Evolutionary conservation across 1,284 basidiomycete species (phyloP).

Genomic region (Malassezia globosa): DNA sequence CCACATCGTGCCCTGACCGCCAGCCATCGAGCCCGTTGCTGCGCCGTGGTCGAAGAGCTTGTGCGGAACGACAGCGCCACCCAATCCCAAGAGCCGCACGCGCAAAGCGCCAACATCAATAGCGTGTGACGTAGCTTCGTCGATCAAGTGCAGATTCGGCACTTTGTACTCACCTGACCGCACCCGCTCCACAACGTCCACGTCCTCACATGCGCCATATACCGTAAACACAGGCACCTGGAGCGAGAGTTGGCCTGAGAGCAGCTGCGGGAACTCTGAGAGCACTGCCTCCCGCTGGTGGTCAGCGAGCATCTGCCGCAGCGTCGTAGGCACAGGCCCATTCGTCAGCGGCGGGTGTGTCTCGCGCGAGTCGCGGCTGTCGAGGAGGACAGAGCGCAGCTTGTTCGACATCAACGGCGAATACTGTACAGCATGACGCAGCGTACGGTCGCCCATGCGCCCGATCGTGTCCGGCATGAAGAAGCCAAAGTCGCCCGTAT

Average conservation of each 20-base stretch:
- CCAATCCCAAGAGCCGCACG: constrained; percentile 81
- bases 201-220: constrained; percentile 95
- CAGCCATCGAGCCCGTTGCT: constrained; percentile 86
- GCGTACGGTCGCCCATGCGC: constrained; percentile 79
- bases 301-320: constrained; percentile 45
- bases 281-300: constrained; percentile 50
- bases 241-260: constrained; percentile 55
- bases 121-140: constrained; percentile 82
- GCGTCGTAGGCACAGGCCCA: constrained; percentile 14
- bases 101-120: constrained; percentile 87
- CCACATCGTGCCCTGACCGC: constrained; percentile 98
- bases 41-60: constrained; percentile 97
- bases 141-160: constrained; percentile 67
- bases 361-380: constrained; percentile 52
- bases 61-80: constrained; percentile 87
- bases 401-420: constrained; percentile 80
- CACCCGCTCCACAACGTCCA: constrained; percentile 80
- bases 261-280: constrained; percentile 84
- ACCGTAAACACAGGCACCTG: constrained; percentile 82
- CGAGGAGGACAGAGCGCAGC: constrained; percentile 68
- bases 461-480: constrained; percentile 75
- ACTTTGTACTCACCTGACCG: constrained; percentile 69
- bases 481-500: constrained; percentile 98
- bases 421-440: constrained; percentile 91
- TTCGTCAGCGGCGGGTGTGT: constrained; percentile 14